These are phyloP conservation scores for Naganishia sp. DNA, from an alignment of 1,284 basidiomycete genomes.

Conservation along the genomic window DNA sequence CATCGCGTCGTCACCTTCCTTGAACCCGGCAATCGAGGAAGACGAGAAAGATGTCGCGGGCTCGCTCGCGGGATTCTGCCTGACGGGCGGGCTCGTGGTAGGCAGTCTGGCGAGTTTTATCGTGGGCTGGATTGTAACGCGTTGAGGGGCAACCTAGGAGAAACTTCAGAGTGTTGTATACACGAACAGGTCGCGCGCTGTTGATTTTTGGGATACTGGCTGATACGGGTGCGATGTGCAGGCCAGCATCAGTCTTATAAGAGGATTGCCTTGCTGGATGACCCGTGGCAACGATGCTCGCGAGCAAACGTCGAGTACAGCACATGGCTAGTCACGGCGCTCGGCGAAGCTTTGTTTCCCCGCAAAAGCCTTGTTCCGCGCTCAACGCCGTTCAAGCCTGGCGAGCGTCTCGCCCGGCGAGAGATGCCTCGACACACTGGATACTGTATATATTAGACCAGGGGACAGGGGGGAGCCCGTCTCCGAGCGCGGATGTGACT, in stretches of 20 bases:
- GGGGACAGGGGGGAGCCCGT: too few relatives aligned
- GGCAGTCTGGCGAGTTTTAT: constrained; percentile 78
- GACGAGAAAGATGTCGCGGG: constrained; percentile 80
- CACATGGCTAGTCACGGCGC: not conserved
- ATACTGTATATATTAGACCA: too few relatives aligned
- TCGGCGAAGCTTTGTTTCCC: not conserved
- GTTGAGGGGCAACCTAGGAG: not conserved
- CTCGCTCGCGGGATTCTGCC: constrained; percentile 72
- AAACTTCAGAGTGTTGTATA: not conserved
- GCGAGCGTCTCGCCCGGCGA: too few relatives aligned
- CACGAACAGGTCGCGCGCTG: not conserved
- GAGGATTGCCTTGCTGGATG: too few relatives aligned
- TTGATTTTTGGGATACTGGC: too few relatives aligned
- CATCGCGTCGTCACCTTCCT: constrained; percentile 46
- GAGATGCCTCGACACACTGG: too few relatives aligned
- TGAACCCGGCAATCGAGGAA: constrained; percentile 52
- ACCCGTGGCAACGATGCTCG: too few relatives aligned
- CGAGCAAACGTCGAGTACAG: too few relatives aligned
- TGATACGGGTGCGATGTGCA: not conserved
- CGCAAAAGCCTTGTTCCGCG: not conserved
- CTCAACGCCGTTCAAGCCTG: not conserved
- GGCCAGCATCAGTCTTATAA: not conserved
- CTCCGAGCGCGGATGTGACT: too few relatives aligned
- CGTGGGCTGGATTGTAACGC: constrained; percentile 52
- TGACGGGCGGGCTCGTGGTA: constrained; percentile 71